Base-by-base conservation (phyloP, 306 rosid species). In the Calophaca sinica region DNA sequence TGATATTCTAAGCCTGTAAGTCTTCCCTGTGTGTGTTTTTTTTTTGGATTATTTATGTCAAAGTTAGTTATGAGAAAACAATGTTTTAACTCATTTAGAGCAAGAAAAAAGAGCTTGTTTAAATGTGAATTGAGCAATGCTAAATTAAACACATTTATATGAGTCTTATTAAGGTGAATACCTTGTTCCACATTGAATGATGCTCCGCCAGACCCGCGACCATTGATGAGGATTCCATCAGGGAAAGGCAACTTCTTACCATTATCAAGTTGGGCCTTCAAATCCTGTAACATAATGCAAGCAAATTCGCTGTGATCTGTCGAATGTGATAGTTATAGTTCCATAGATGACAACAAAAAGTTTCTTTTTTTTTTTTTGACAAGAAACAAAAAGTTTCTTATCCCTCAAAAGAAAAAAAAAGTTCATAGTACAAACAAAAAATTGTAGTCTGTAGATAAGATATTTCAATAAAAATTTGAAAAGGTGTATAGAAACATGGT, bases 1-100 rank as follows among this genome's bases (percentile, higher is more conserved):
- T 52, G 99, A 94, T 59, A 94, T 92, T 84, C 99, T 86, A 6
- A 94, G 96, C 83, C 99, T 87, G 84, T 94, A 94, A 6, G 97
- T 92, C 84, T 94, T 94, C 13, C 99, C 98, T 93, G 88, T 67
- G 44, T n/a, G n/a, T 9, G 1, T 26, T 29, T 0, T 5, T 2
- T 48, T 3, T 3, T 3, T 49, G 13, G 36, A 33, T 4, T 20
- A 20, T 20, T 20, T 20, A 20, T 3, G 20, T 29, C 65, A 28
- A 45, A 2, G 35, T 58, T 31, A 31, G 64, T 59, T 20, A 15
- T 53, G 31, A 53, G 42, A 6, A 41, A 41, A 41, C n/a, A 26
- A 41, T 61, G 26, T 4, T 12, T 4, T 5, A 36, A 20, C 26
- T 20, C 26, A 20, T 20, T 20, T 20, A 20, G 26, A 20, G 1